These are phyloP conservation scores for Tylopilus felleus DNA, from an alignment of 768 basidiomycete genomes.

Conservation along the genomic window DNA sequence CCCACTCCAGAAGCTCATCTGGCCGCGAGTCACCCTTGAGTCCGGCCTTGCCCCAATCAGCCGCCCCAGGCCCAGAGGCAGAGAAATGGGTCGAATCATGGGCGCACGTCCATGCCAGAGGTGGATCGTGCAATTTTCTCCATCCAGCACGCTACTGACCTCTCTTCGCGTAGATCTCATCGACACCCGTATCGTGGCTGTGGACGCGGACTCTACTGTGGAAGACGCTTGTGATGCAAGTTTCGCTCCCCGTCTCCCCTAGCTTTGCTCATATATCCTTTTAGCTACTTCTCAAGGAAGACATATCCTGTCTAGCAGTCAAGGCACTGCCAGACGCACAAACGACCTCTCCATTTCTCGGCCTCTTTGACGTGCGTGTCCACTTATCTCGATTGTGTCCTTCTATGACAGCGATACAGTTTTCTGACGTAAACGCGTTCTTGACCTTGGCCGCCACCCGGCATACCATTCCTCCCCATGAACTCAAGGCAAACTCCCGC, in stretches of 20 bases:
- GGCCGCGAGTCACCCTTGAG: slow-evolving; percentile 19
- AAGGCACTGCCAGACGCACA: slow-evolving; percentile 32
- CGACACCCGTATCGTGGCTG: slow-evolving; percentile 60
- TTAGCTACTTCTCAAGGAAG: slow-evolving; percentile 61
- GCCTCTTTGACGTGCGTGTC: slow-evolving; percentile 70
- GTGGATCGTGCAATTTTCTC: slow-evolving; percentile 34
- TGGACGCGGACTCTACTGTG: slow-evolving; percentile 70
- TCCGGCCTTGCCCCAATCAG: slow-evolving; percentile 9
- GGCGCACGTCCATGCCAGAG: slow-evolving; percentile 53
- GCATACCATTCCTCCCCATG: slow-evolving; percentile 63
- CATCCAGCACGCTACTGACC: neutral
- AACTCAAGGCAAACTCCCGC: slow-evolving; percentile 55
- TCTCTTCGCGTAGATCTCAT: slow-evolving; percentile 51
- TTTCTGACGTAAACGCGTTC: slow-evolving; percentile 86
- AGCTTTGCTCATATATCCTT: neutral
- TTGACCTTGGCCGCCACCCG: slow-evolving; percentile 77
- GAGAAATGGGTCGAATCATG: slow-evolving; percentile 59
- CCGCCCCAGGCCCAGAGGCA: slow-evolving; percentile 30
- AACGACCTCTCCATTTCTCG: slow-evolving; percentile 38
- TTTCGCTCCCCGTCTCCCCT: slow-evolving; percentile 2
- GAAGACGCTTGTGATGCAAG: slow-evolving; percentile 80
- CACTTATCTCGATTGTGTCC: neutral
- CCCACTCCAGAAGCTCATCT: slow-evolving; percentile 10
- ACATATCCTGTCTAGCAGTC: slow-evolving; percentile 64
- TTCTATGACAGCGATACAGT: slow-evolving; percentile 42